Evolutionary conservation across 768 basidiomycete genomes (phyloP).

Genomic region (Boletales sp.): DNA sequence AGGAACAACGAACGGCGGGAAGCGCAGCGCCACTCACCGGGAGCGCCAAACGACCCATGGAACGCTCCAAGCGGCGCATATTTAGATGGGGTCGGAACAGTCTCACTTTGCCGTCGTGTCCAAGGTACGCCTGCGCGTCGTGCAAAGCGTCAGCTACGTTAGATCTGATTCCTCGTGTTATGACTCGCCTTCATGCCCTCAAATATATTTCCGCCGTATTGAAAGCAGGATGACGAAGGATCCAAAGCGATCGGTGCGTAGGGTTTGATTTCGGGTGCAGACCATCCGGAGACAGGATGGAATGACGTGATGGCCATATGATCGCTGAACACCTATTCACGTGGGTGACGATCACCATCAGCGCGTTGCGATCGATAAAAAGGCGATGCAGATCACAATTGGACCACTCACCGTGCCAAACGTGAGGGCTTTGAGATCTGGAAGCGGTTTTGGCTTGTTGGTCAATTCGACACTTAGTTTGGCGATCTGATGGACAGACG

Average conservation of each 20-base stretch:
- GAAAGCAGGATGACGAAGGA: constrained; percentile 52
- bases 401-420: constrained; percentile 53
- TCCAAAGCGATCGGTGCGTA: constrained; percentile 60
- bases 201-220: constrained; percentile 58
- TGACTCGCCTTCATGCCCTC: constrained; percentile 63
- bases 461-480: constrained; percentile 48
- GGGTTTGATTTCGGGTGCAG: constrained; percentile 67
- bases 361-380: neutral
- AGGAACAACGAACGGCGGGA: no score
- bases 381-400: no score
- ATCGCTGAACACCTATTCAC: constrained; percentile 56
- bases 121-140: constrained; percentile 55
- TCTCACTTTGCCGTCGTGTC: constrained; percentile 66
- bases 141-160: no score
- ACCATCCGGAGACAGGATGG: constrained; percentile 64
- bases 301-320: constrained; percentile 75
- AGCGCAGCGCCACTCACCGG: constrained; percentile 43
- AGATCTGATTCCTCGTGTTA: neutral
- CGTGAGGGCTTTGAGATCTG: constrained; percentile 41
- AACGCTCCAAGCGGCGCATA: constrained; percentile 75
- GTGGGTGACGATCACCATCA: neutral
- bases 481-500: constrained; percentile 42
- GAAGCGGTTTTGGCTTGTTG: constrained; percentile 48
- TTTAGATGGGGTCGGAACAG: constrained; percentile 84
- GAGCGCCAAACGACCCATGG: constrained; percentile 67